Evolutionary conservation across 2,329 filamentous ascomycete species (phyloP).

Genomic region (Bimuria novae-zelandiae): DNA sequence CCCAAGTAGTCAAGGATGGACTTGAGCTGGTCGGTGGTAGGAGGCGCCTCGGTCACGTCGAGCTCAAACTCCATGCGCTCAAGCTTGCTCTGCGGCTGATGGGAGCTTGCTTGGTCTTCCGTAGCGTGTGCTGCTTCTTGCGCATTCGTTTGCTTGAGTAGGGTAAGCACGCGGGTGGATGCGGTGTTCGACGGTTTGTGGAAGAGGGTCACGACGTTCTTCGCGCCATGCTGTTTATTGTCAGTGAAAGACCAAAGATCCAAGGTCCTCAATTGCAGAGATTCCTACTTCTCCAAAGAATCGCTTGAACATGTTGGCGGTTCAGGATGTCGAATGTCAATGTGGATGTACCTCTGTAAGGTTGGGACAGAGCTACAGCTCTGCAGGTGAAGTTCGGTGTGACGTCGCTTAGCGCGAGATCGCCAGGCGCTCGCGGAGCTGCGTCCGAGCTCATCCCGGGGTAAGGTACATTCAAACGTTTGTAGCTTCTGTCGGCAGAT

Average conservation of each 20-base stretch:
- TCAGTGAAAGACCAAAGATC: constrained; percentile 44
- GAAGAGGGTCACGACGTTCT: constrained; percentile 93
- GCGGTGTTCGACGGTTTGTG: constrained; percentile 77
- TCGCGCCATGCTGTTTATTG: constrained; percentile 49
- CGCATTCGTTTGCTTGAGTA: constrained; percentile 81
- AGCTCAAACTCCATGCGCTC: constrained; percentile 79
- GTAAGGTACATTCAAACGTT: too few relatives aligned
- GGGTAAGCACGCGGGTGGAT: constrained; percentile 72
- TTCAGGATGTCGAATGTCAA: neutral
- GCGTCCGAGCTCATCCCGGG: too few relatives aligned
- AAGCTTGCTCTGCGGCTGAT: constrained; percentile 62
- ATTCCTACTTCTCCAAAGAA: constrained; percentile 9
- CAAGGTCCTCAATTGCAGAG: constrained; percentile 46
- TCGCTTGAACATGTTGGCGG: constrained; percentile 11
- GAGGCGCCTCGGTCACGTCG: constrained; percentile 77
- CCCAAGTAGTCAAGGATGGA: constrained; percentile 86
- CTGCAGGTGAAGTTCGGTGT: neutral
- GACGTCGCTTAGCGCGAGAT: too few relatives aligned
- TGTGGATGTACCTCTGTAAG: neutral
- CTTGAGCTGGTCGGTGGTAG: constrained; percentile 80
- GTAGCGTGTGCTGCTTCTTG: constrained; percentile 70
- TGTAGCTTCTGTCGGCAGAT: too few relatives aligned
- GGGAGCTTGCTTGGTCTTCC: constrained; percentile 73
- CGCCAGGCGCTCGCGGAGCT: too few relatives aligned
- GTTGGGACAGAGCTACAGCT: constrained; percentile 3